Percentiles rank a stretch among this genome's conserved stretches.
Conservation (phyloP, 768 basidiomycete species). For the Boletus sp. region DNA sequence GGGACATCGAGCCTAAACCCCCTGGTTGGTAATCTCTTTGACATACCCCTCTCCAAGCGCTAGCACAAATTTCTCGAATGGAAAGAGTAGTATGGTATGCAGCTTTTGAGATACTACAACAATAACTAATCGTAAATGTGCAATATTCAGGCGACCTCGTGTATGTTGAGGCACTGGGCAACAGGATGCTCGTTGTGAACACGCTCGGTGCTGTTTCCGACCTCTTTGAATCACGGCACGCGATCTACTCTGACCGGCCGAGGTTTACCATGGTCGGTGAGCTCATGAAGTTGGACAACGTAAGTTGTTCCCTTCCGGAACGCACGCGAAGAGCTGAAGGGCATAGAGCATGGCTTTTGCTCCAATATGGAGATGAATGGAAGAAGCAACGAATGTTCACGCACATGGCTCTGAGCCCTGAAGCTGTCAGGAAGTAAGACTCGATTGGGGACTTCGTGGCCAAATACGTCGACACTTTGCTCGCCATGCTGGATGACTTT, state of each 20-base stretch:
- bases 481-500: conserved; percentile 18
- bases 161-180: conserved; percentile 28
- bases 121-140: neutral
- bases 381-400: conserved; percentile 29
- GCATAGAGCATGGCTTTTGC: conserved; percentile 25
- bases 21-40: conserved; percentile 6
- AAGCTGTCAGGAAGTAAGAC: conserved; percentile 34
- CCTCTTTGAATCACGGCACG: conserved; percentile 27
- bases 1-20: conserved; percentile 1
- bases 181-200: conserved; percentile 30
- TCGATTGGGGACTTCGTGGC: conserved; percentile 29
- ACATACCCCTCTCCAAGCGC: conserved; percentile 3
- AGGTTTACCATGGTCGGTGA: conserved; percentile 37
- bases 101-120: neutral
- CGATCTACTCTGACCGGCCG: conserved; percentile 33
- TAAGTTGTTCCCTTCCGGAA: neutral
- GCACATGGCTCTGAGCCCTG: conserved; percentile 29
- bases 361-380: conserved; percentile 22
- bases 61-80: conserved; percentile 11
- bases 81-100: conserved; percentile 9
- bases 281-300: conserved; percentile 29
- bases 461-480: conserved; percentile 13
- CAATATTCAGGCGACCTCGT: conserved; percentile 29
- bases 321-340: neutral
- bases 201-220: conserved; percentile 27